Evolutionary conservation across 257 asterid genomes (phyloP).

Genomic region (Nicotiana tabacum): DNA sequence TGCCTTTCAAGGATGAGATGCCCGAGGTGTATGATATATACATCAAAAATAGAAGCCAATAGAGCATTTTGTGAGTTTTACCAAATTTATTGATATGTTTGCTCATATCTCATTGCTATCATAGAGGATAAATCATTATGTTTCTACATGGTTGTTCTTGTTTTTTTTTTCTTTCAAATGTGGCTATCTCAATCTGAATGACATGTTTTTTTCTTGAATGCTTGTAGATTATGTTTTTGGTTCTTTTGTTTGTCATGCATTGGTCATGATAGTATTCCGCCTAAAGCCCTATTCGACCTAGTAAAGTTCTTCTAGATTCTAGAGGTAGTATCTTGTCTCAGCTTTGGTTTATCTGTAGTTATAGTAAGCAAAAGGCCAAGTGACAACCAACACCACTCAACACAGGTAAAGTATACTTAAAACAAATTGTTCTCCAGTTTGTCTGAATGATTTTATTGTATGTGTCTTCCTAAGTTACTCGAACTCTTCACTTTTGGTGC

Average conservation of each 20-base stretch:
- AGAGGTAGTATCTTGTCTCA: too few relatives aligned
- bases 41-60: neutral
- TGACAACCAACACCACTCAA: too few relatives aligned
- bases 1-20: slow-evolving; percentile 7
- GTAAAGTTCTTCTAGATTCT: too few relatives aligned
- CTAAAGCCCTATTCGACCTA: too few relatives aligned
- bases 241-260: neutral
- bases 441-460: too few relatives aligned
- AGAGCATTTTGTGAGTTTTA: neutral
- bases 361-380: too few relatives aligned
- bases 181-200: neutral
- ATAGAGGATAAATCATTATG: neutral
- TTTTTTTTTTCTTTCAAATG: too few relatives aligned
- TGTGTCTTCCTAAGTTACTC: too few relatives aligned
- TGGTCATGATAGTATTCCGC: neutral
- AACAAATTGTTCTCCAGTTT: too few relatives aligned
- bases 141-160: neutral
- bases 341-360: too few relatives aligned
- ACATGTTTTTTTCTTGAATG: neutral
- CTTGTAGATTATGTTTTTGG: neutral
- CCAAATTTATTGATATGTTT: neutral
- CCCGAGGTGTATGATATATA: slow-evolving; percentile 3
- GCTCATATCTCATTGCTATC: neutral
- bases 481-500: too few relatives aligned
- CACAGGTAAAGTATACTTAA: too few relatives aligned